Conservation (phyloP, 345 rosid species). For the Aquilaria yunnanensis region DNA sequence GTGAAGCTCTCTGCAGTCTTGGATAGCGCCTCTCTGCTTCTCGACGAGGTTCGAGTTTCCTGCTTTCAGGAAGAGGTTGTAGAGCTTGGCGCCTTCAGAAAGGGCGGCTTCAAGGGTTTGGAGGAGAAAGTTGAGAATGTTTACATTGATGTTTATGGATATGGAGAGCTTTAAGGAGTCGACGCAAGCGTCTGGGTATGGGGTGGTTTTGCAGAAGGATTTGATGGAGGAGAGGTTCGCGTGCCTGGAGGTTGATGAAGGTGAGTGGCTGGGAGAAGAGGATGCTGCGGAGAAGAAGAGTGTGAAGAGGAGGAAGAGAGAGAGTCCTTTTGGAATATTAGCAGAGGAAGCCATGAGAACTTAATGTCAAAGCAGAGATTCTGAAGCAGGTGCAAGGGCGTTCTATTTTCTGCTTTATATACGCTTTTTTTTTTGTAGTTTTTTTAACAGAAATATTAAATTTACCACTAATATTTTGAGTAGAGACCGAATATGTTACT, state of each 20-base stretch:
- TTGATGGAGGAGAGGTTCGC: slow-evolving; percentile 28
- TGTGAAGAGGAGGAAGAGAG: slow-evolving; percentile 22
- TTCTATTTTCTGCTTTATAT: too few relatives aligned
- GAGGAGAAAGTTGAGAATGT: slow-evolving; percentile 49
- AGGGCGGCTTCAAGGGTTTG: slow-evolving; percentile 61
- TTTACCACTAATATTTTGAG: too few relatives aligned
- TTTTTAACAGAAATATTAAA: too few relatives aligned
- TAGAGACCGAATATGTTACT: too few relatives aligned
- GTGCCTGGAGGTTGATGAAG: slow-evolving; percentile 27
- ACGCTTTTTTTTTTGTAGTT: too few relatives aligned
- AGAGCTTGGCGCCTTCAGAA: slow-evolving; percentile 55
- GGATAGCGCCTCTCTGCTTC: slow-evolving; percentile 68
- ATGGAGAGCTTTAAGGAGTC: slow-evolving; percentile 62
- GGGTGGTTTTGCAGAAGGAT: slow-evolving; percentile 50
- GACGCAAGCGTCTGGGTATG: slow-evolving; percentile 67
- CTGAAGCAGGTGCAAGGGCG: too few relatives aligned
- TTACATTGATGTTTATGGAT: slow-evolving; percentile 56
- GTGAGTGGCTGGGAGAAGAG: not conserved
- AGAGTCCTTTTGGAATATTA: slow-evolving; percentile 1
- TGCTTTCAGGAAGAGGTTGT: slow-evolving; percentile 33
- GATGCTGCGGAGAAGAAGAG: slow-evolving; percentile 24
- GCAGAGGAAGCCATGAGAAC: slow-evolving; percentile 36
- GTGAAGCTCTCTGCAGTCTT: slow-evolving; percentile 78
- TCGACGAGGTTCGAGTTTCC: slow-evolving; percentile 35
- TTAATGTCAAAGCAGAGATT: not conserved